Base-by-base conservation (phyloP, 2,329 filamentous ascomycete genomes). In the Tricladium varicosporioides region DNA sequence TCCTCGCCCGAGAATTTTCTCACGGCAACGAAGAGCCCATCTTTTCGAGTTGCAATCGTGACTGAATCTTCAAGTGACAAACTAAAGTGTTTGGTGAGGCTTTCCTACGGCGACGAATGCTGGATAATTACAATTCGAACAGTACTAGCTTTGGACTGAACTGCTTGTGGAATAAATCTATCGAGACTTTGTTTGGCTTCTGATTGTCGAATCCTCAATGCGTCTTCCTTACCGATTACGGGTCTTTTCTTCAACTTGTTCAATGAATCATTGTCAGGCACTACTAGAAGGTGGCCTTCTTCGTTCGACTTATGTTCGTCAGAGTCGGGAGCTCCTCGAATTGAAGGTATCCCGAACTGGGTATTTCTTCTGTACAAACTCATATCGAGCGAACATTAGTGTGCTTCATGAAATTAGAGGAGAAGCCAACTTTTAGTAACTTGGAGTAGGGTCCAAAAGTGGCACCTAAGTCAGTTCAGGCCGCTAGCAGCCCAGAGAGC, bases 161-260 rank as follows among this genome's bases (percentile, higher is more conserved):
- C 31, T 32, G 42, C 22, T 27, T 27, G 22, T 27, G 22, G 45
- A 51, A 53, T 43, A 36, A 42, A 27, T 15, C 33, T 52, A 19
- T 52, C 22, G 16, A 11, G 22, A n/a, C n/a, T n/a, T n/a, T n/a
- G n/a, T n/a, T n/a, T n/a, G n/a, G n/a, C n/a, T n/a, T n/a, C n/a
- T 32, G 47, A 42, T 10, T 45, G n/a, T 47, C 22, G 27, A 5
- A 22, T 33, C n/a, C 43, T 54, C 16, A 27, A 32, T 19, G 48
- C 45, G 16, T 9, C 43, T 50, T 53, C 44, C 9, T 45, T 42
- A 51, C 33, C 45, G n/a, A 11, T n/a, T 14, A 33, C 42, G 16
- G 10, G n/a, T 53, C 36, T 59, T 53, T 27, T 59, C 52, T 56
- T 56, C 40, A 56, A 52, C 48, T 53, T 59, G 14, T 55, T 59